Base-by-base conservation (phyloP, 2,329 filamentous ascomycete species). In the Plectosphaerella cucumerina region DNA sequence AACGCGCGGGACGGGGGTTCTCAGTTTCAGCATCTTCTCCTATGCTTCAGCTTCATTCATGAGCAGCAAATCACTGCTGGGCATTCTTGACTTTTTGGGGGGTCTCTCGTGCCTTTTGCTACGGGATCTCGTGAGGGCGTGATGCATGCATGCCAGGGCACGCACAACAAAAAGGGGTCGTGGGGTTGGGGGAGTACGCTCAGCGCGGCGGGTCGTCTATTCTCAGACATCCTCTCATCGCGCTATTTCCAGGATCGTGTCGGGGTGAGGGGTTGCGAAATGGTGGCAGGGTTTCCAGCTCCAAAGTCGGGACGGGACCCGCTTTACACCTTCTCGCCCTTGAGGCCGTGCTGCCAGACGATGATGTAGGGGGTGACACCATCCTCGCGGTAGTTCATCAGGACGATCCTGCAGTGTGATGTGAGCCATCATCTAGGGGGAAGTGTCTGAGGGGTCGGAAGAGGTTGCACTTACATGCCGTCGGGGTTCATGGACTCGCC, bases 351-450 rank as follows among this genome's bases (percentile, higher is more conserved):
- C 85, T 97, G 97, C 93, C 92, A 97, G 77, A 95, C 76, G 60
- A 84, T 88, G 64, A 96, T 80, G 70, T 82, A 99, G 54, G 94
- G 94, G 50, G 93, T 97, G 61, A 87, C 72, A 71, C 94, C 94
- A 65, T 97, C 94, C 72, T 96, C 92, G 65, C 94, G 93, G 84
- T 96, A 99, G 83, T 97, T 95, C 69, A 97, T 87, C 61, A 97
- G 89, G 59, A 92, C 80, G 64, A 96, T 80, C 85, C 89, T 92
- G 57, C 10, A 17, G 8, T n/a, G 10, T 26, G 9, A n/a, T 15
- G 15, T 48, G 22, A 44, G 45, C 5, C n/a, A 35, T 26, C 12
- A 23, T 18, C 46, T 47, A 22, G 34, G 18, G 47, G 53, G 41
- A 52, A n/a, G n/a, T n/a, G n/a, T n/a, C n/a, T 11, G 20, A 43